Evolutionary conservation across 306 rosid genomes (phyloP).

Genomic region (Begonia masoniana): DNA sequence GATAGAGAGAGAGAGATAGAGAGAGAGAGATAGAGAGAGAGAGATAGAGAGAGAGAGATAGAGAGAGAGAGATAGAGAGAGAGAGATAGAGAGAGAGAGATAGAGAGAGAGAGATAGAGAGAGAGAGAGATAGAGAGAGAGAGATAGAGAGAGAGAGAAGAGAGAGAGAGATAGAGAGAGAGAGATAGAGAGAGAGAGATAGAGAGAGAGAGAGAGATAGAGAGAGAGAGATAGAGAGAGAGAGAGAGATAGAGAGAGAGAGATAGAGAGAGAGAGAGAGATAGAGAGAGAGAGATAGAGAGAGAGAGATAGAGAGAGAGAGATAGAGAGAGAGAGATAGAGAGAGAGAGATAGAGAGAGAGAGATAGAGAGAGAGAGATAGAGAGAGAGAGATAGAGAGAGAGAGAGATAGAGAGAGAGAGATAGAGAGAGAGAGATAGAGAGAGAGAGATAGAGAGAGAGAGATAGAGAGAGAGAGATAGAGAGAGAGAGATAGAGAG

Average conservation of each 20-base stretch:
- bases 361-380: conserved; percentile 4
- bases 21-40: too few species aligned
- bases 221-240: too few species aligned
- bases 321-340: conserved; percentile 4
- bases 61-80: too few species aligned
- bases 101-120: neutral
- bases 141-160: conserved; percentile 6
- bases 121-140: too few species aligned
- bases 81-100: neutral
- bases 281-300: conserved; percentile 3
- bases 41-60: conserved; percentile 5
- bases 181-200: conserved; percentile 4
- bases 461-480: conserved; percentile 4
- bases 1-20: conserved; percentile 3
- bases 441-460: too few species aligned
- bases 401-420: too few species aligned
- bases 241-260: conserved; percentile 4
- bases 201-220: conserved; percentile 4
- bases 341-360: too few species aligned
- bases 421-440: conserved; percentile 4
- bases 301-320: too few species aligned
- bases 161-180: too few species aligned
- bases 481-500: too few species aligned
- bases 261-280: too few species aligned
- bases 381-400: too few species aligned